A percentile compares a stretch with the other conserved stretches of the same genome.
phyloP scores from a whole-genome alignment of 2,329 filamentous ascomycete species.

The Talaromyces sp. region DNA sequence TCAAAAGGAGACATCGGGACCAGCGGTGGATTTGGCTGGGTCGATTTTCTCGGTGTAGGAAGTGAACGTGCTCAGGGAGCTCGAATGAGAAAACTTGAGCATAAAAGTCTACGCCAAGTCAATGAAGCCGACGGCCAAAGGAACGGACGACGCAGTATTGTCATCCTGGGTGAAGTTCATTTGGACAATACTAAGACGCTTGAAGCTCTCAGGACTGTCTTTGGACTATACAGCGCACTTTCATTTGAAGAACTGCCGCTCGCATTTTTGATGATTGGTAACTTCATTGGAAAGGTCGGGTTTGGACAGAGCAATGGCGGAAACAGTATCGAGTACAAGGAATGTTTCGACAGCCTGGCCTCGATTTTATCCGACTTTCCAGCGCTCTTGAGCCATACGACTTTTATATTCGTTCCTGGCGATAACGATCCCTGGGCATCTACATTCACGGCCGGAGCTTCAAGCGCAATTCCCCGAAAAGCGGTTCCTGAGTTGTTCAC shows the following conservation, averaged over 20 bases:
- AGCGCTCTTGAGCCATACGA: slow-evolving; percentile 69
- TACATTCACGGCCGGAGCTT: slow-evolving; percentile 59
- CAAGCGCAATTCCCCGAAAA: slow-evolving; percentile 45
- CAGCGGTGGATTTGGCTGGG: slow-evolving; percentile 89
- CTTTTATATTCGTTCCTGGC: slow-evolving; percentile 89
- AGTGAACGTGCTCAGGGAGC: slow-evolving; percentile 79
- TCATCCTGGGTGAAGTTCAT: slow-evolving; percentile 82
- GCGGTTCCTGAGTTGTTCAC: slow-evolving; percentile 86
- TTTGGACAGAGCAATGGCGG: slow-evolving; percentile 66
- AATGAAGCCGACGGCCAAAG: slow-evolving; percentile 27
- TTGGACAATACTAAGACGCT: slow-evolving; percentile 80
- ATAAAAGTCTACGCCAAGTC: slow-evolving; percentile 55
- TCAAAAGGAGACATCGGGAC: slow-evolving; percentile 42
- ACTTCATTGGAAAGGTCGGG: slow-evolving; percentile 64
- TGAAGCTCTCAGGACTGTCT: slow-evolving; percentile 73
- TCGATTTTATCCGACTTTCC: slow-evolving; percentile 80
- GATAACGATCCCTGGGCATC: slow-evolving; percentile 98
- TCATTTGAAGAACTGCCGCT: slow-evolving; percentile 65
- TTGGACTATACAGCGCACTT: slow-evolving; percentile 68
- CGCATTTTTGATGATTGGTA: slow-evolving; percentile 78
- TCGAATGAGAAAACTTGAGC: slow-evolving; percentile 78
- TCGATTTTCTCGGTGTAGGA: slow-evolving; percentile 89
- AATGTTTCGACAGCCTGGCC: slow-evolving; percentile 86
- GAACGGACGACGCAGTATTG: slow-evolving; percentile 49
- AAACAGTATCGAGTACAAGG: slow-evolving; percentile 93